Conservation (phyloP, 768 basidiomycete species). For the Pleurotus giganteus region DNA sequence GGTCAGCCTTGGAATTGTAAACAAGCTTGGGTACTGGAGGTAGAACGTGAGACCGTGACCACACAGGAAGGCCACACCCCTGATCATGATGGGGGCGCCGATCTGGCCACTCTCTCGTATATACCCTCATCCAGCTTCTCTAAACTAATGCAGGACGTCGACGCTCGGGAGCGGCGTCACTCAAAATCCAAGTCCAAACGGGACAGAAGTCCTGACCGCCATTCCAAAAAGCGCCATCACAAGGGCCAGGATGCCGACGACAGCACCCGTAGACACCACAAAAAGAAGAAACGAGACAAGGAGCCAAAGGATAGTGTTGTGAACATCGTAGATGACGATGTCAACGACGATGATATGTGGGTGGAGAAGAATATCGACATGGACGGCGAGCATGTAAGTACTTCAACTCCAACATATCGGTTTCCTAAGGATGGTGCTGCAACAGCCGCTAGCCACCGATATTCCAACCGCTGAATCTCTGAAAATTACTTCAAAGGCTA, state of each 20-base stretch:
- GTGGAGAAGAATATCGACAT: conserved; percentile 83
- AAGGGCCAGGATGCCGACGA: conserved; percentile 1
- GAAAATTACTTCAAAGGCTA: conserved; percentile 61
- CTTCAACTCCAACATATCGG: neutral
- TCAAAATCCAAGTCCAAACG: neutral
- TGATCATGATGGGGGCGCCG: no score
- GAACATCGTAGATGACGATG: conserved; percentile 68
- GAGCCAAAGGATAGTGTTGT: neutral
- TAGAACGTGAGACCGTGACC: no score
- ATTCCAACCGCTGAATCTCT: conserved; percentile 72
- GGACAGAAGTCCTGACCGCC: neutral
- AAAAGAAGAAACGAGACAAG: conserved; percentile 4
- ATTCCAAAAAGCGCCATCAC: conserved; percentile 3
- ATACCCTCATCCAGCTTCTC: neutral
- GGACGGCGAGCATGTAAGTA: conserved; percentile 70
- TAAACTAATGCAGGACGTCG: neutral
- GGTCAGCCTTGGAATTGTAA: no score
- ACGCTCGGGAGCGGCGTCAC: neutral
- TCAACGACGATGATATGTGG: conserved; percentile 77
- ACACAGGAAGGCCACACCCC: no score
- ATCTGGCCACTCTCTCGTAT: no score
- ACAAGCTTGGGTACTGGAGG: no score
- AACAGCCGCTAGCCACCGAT: conserved; percentile 61
- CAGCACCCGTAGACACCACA: neutral
- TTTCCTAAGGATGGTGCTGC: conserved; percentile 9